Base-by-base conservation (phyloP, 139 green algal genomes). In the Closterium sp. region DNA sequence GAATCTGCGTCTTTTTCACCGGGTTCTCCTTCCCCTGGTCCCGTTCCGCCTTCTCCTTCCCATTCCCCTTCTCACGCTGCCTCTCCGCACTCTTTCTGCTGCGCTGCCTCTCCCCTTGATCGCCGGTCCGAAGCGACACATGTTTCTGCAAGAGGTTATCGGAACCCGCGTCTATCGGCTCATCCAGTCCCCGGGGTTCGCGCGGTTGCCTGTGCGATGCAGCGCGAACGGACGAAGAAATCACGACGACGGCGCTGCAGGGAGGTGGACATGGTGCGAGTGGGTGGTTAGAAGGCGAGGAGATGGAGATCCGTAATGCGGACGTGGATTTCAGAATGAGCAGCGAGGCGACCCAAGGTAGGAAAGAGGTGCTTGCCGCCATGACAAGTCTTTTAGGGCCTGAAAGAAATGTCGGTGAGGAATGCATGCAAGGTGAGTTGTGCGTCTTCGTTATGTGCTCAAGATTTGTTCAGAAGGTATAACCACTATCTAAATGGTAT, bases 31-130 rank as follows among this genome's bases (percentile, higher is more conserved):
- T 32, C 88, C 10, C 88, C 70, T 24, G 30, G 19, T 90, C 21
- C 88, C 50, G 30, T 5, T 91, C 19, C 2, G 30, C 88, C 21
- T 89, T 91, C 88, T 91, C 21, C 88, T 89, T 89, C 88, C 17
- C 88, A 24, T 24, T 90, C 88, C 31, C 88, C 88, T 7, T 31
- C 19, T 91, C 70, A 22, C 19, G 29, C 38, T 91, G 30, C 21
- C 31, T 24, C 88, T 91, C 88, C 86, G 29, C 30, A 32, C 70
- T 91, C 88, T 91, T 34, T 34, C 31, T 24, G 30, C 31, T 89
- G 30, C 31, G 30, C 88, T 89, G 29, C 88, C 31, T 34, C 88
- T 91, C 88, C 19, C 17, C 88, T 24, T 89, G 30, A 24, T 91
- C 17, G 17, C 70, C 88, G 30, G 30, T 21, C 70, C 31, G 17